These are phyloP conservation scores for Trichoderma reesei DNA, from an alignment of 495 filamentous ascomycete genomes.

Conservation along the genomic window DNA sequence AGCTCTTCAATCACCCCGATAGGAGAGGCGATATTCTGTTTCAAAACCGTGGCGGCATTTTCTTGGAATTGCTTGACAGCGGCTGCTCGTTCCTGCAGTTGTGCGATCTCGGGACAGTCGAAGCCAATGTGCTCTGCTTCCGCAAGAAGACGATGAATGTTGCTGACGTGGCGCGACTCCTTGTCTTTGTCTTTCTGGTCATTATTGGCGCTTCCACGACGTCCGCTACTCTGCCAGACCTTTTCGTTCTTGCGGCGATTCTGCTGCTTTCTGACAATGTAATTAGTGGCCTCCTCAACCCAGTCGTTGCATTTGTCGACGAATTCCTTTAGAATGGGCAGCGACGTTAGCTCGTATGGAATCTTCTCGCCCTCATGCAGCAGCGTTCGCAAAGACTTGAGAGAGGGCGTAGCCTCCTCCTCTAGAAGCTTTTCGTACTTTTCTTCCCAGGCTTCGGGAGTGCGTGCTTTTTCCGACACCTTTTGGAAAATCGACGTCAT, in stretches of 20 bases:
- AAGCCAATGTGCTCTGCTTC: constrained; percentile 85
- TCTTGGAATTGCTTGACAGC: constrained; percentile 81
- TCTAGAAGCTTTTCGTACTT: constrained; percentile 79
- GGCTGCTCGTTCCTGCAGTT: constrained; percentile 77
- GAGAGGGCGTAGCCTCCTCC: constrained; percentile 68
- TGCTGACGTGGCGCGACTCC: constrained; percentile 82
- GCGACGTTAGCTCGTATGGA: constrained; percentile 78
- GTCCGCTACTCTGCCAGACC: constrained; percentile 58
- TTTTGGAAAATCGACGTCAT: constrained; percentile 59
- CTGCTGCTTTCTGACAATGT: constrained; percentile 96
- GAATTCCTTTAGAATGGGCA: constrained; percentile 74
- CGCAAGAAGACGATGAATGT: constrained; percentile 74
- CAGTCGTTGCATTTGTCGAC: constrained; percentile 95
- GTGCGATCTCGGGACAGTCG: constrained; percentile 85
- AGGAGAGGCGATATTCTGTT: constrained; percentile 41
- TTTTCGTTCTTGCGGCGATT: constrained; percentile 97
- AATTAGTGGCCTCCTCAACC: constrained; percentile 95
- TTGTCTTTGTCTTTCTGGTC: constrained; percentile 71
- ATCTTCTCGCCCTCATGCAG: constrained; percentile 95
- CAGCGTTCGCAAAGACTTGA: constrained; percentile 77
- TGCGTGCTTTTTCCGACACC: constrained; percentile 72
- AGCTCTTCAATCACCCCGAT: constrained; percentile 79
- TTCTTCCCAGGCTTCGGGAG: constrained; percentile 83
- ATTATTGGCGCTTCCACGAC: constrained; percentile 57
- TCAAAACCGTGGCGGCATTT: constrained; percentile 59